Evolutionary conservation across 1,284 basidiomycete species (phyloP), one percentile per base, ranked within the genome.

Genomic region (Ceratobasidium sp.): DNA sequence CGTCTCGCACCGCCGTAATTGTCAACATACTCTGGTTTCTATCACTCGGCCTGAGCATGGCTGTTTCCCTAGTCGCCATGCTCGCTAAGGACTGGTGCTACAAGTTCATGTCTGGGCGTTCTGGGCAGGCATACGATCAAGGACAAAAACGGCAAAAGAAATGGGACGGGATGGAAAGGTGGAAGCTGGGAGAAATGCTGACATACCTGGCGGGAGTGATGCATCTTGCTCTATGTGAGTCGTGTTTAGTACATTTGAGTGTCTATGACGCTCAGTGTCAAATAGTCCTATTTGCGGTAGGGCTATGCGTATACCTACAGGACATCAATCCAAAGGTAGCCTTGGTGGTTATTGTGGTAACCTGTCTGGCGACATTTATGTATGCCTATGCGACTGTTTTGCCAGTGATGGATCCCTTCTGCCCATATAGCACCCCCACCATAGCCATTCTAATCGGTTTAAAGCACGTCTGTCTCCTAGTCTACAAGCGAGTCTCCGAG

Each of bases 71-170:
- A 20, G 31, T 71, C 20, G 67, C 54, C 28, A 71, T 71, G 53
- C 67, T 71, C 20, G 54, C 67, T 7, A 71, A 71, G 17, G 67
- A 71, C 17, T 71, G 67, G 67, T 71, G 74, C 63, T 42, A 58
- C 51, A 53, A 26, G 28, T 65, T 76, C 37, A 37, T 76, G 39
- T 26, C 53, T 66, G 31, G 74, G 20, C 61, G 53, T 0, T 39
- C n/a, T 35, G 65, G 61, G 11, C 42, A 28, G 6, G 1, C 37
- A 26, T 54, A 54, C 35, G 54, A 60, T 1, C 67, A 71, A 20
- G 42, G 26, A 10, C 54, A 42, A 54, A 6, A 11, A 31, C 67
- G 74, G 5, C 74, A 76, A 10, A 42, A 5, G 20, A 37, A 37
- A 23, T 66, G 53, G 42, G 47, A 58, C 13, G 63, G 61, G 28